These are phyloP conservation scores for Nicotiana undulata DNA, from an alignment of 257 asterid species.

Conservation along the genomic window DNA sequence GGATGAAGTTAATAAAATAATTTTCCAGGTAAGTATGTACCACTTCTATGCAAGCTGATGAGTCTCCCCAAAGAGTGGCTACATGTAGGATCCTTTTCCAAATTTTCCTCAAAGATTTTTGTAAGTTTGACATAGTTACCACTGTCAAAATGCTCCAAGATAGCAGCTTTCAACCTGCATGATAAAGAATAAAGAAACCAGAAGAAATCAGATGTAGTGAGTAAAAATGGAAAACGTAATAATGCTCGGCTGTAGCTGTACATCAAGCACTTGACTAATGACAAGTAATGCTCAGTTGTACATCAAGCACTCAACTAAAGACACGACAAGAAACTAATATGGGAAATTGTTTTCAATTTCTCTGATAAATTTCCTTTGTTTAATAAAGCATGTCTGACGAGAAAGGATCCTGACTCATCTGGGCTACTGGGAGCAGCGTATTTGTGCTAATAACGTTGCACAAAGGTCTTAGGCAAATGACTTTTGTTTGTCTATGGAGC, in stretches of 20 bases:
- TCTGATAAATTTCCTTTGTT: neutral
- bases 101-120: slow-evolving; percentile 49
- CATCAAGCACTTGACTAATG: neutral
- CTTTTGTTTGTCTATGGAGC: neutral
- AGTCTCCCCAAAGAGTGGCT: slow-evolving; percentile 57
- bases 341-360: neutral
- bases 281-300: neutral
- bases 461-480: neutral
- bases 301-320: neutral
- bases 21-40: slow-evolving; percentile 26
- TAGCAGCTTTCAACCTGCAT: slow-evolving; percentile 59
- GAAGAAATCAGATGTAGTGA: neutral
- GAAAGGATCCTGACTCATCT: neutral
- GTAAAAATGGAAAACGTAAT: neutral
- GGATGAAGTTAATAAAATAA: neutral
- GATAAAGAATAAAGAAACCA: slow-evolving; percentile 7
- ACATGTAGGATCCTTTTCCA: slow-evolving; percentile 85
- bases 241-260: neutral
- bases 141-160: slow-evolving; percentile 65
- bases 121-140: slow-evolving; percentile 39
- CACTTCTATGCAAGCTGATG: slow-evolving; percentile 48
- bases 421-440: neutral
- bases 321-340: neutral
- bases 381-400: neutral
- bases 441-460: neutral